Evolutionary conservation across 2,329 filamentous ascomycete genomes (phyloP), one percentile per base, ranked within the genome.

Genomic region (Gaeumannomyces sp.): DNA sequence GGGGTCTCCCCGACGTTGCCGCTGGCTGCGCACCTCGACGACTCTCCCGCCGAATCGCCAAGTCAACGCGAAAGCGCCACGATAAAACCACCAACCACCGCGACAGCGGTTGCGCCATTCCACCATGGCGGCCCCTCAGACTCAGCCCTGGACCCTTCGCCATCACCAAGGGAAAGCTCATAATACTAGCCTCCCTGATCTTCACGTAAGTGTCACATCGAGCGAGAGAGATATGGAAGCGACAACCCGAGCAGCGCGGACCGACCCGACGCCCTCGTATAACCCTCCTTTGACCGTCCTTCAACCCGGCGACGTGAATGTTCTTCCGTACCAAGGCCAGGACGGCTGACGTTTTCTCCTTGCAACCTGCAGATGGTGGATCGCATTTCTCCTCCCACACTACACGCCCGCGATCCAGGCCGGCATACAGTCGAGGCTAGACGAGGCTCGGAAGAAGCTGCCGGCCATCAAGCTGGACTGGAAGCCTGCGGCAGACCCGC

Each of bases 351-450:
- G 14, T 27, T 11, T 53, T 57, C 13, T 28, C 14, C 4, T 57
- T 38, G 53, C 33, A 10, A 22, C 61, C 19, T 8, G n/a, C 66
- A 83, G 81, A 65, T 84, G 81, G 81, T 78, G 76, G 70, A 69
- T 81, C 61, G 80, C 81, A 7, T 72, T 76, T 53, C 68, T 81
- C 4, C 66, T 82, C 6, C 79, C 79, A 10, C 72, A 72, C 57
- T 82, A 81, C 72, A 75, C 77, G 58, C 77, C 79, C 59, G 73
- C 74, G n/a, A 76, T 82, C 65, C 73, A 76, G 65, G 73, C 75
- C 7, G 68, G 75, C 14, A 72, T 80, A 66, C 74, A 73, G 56
- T 72, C 74, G 35, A 71, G 76, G 64, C 67, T 81, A 53, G 73
- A 77, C 31, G 76, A 80, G 64, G 77, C 77, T 1, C 72, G 74